These are phyloP conservation scores for Chytridium lagenaria DNA, from an alignment of 371 early-diverging fungal species.

Conservation along the genomic window DNA sequence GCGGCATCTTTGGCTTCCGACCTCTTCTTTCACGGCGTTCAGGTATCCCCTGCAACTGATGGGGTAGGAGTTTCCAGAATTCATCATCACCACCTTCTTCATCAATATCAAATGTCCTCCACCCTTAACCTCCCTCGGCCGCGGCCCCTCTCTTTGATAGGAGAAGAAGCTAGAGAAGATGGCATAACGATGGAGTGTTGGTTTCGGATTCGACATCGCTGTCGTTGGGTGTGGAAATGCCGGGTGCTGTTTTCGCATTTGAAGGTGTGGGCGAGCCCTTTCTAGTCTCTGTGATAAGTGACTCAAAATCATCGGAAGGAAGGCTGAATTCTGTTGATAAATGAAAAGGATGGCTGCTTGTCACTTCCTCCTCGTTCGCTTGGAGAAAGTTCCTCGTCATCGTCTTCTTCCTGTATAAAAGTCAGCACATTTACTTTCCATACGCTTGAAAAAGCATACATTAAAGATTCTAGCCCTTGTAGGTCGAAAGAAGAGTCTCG, in stretches of 20 bases:
- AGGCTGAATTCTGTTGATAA: not conserved
- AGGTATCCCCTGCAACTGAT: not conserved
- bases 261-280: not conserved
- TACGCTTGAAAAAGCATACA: not conserved
- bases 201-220: not conserved
- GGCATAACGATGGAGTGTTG: not conserved
- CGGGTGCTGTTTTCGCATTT: not conserved
- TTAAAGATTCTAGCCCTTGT: not conserved
- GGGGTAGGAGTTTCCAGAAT: not conserved
- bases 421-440: not conserved
- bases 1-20: no score
- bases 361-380: not conserved
- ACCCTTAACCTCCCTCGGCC: not conserved
- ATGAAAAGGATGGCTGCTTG: constrained; percentile 9
- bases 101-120: no score
- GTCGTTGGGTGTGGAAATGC: not conserved
- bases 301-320: constrained; percentile 2
- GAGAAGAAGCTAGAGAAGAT: not conserved
- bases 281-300: not conserved
- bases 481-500: not conserved
- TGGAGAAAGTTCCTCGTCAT: not conserved
- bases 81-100: not conserved
- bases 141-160: not conserved
- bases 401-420: not conserved
- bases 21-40: not conserved